Evolutionary conservation across 208 protist species (phyloP), one percentile per base, ranked within the genome.

Genomic region (Borovskyia barvae): DNA sequence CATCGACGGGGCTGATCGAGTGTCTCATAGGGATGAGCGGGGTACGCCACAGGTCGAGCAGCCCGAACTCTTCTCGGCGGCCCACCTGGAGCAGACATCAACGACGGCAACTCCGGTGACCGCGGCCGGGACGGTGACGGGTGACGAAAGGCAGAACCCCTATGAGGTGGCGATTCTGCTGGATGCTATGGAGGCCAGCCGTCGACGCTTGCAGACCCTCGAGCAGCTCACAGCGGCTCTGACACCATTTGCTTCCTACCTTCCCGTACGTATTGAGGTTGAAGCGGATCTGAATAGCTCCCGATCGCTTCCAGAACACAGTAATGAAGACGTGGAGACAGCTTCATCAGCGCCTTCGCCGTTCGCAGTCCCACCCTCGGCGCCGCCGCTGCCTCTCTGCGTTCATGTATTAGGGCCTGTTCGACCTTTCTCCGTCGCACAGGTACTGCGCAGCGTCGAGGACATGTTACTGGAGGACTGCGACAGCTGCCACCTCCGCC

Each of bases 391-490:
- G 11, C 55, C 55, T 5, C 47, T 78, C 58, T 68, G 48, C 52
- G 19, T 66, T 22, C 75, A 79, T 14, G 43, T 89, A 5, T 35
- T 78, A 6, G 85, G 85, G 2, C 85, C 85, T 0, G 19, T 92
- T 36, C 76, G 64, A 47, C 9, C 43, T 6, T 56, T 58, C 15
- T 29, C 65, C 0, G 64, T 74, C 42, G 47, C 79, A 3, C 65
- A 55, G 11, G 72, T 77, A 4, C 66, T 92, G 15, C 60, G 61
- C 5, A 40, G 82, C 8, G 22, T 89, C 7, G 81, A 92, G 54
- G 81, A 87, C 57, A 45, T 92, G 3, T 63, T 92, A 9, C 67
- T 92, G 5, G 85, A 92, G 51, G 85, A 90, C 67, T 85, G 78
- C 47, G 69, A 76, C 33, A 30, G 19, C 17, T 22, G 47, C 1